Base-by-base conservation (phyloP, 495 filamentous ascomycete species). In the Cercophora scortea region DNA sequence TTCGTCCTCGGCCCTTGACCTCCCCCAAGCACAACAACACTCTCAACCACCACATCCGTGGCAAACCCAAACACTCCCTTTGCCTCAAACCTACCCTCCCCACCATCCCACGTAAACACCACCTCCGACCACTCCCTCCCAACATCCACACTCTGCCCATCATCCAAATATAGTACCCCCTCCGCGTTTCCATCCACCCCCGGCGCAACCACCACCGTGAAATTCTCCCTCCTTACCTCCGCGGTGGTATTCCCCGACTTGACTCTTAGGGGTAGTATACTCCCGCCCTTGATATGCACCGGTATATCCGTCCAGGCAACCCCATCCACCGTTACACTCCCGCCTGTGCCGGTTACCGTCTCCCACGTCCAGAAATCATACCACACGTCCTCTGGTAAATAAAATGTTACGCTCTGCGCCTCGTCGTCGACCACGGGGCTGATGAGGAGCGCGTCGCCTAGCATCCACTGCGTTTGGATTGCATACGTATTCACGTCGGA, bases 351-450 rank as follows among this genome's bases (percentile, higher is more conserved):
- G 6, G 66, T 70, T n/a, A 90, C 58, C 4, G 66, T 58, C 40
- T 71, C 64, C 40, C 76, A 72, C 0, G 85, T 88, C 68, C 79
- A 82, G 72, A 81, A 89, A 64, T 91, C 87, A 70, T 91, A 93
- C 71, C 86, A 91, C 51, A 81, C 60, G 59, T 86, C 87, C 8
- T 45, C 17, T 12, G 89, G 87, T 42, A 94, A 74, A 68, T 92
- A 92, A 39, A 85, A 79, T 1, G 73, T 68, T 4, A 89, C 85
- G 17, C 73, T 72, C 0, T 79, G 85, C 38, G 68, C 64, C 41
- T 82, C 77, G 46, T 84, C 72, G 4, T 81, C 78, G 0, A 76
- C 82, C 6, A 94, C 89, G 0, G 89, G 89, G 3, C 74, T 75
- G 33, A 94, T 78, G 15, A 92, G 72, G 47, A 94, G 61, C 15